phyloP scores from a whole-genome alignment of 768 basidiomycete species.

The Tephrocybe sp. region DNA sequence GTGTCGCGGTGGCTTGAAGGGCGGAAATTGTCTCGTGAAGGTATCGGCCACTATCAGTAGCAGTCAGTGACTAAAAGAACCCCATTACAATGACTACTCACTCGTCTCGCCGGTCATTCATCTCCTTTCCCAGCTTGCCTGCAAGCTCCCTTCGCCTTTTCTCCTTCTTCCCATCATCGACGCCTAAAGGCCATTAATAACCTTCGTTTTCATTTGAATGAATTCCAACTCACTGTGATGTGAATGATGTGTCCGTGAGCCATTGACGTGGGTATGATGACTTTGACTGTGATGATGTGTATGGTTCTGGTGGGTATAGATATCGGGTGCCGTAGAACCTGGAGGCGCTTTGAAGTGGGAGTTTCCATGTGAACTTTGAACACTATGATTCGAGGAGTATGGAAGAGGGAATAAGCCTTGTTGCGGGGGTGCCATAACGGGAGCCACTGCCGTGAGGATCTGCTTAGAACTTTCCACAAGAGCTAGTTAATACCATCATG shows the following conservation, averaged over 20 bases:
- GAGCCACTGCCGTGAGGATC: no score
- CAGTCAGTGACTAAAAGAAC: conserved; percentile 1
- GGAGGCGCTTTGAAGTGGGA: conserved; percentile 9
- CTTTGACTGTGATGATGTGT: neutral
- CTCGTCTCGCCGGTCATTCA: conserved; percentile 75
- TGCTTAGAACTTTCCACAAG: no score
- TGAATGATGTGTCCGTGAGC: conserved; percentile 30
- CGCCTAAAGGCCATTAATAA: no score
- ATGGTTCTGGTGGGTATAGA: conserved; percentile 9
- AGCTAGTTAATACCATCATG: no score
- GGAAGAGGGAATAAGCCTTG: conserved; percentile 68
- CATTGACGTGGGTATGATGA: conserved; percentile 32
- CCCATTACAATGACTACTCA: conserved; percentile 28
- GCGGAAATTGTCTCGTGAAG: conserved; percentile 61
- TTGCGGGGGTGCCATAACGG: conserved; percentile 47
- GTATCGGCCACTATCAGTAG: conserved; percentile 50
- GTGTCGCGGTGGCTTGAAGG: conserved; percentile 54
- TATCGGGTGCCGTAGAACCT: neutral
- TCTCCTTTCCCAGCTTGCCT: conserved; percentile 68
- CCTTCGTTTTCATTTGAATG: no score
- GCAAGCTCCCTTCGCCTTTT: conserved; percentile 67
- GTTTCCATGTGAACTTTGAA: neutral
- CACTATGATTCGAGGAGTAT: conserved; percentile 33
- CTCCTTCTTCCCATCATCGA: conserved; percentile 53
- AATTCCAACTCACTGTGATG: conserved; percentile 7